These are phyloP conservation scores for Cercospora sp. DNA, from an alignment of 2,329 filamentous ascomycete genomes.

Conservation along the genomic window DNA sequence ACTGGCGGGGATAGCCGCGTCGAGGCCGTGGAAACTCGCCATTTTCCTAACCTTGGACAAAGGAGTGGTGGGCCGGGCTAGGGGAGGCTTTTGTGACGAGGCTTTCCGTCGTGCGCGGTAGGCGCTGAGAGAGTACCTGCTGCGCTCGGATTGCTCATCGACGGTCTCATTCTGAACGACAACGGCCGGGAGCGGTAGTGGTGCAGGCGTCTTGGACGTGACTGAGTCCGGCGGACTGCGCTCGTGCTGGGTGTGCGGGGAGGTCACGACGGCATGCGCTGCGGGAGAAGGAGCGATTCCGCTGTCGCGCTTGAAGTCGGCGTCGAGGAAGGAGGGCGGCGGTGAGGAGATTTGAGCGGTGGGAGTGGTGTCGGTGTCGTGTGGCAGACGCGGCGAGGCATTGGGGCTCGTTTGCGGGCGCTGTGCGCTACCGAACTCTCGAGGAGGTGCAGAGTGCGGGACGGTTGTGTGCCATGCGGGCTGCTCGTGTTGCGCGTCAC, in stretches of 20 bases:
- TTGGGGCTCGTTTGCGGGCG: background rate
- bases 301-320: slow-evolving; percentile 36
- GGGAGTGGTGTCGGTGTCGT: background rate
- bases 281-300: slow-evolving; percentile 35
- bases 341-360: background rate
- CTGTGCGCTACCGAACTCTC: background rate
- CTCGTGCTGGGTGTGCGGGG: background rate
- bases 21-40: slow-evolving; percentile 50
- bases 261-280: slow-evolving; percentile 25
- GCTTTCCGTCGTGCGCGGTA: background rate
- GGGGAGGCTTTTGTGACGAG: slow-evolving; percentile 1
- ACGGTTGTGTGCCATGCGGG: background rate
- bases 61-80: slow-evolving; percentile 14
- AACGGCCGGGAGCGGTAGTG: slow-evolving; percentile 44
- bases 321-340: background rate
- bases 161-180: slow-evolving; percentile 43
- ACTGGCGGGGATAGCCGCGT: slow-evolving; percentile 57
- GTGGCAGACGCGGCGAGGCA: background rate
- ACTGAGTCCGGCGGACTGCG: background rate
- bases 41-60: slow-evolving; percentile 21
- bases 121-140: slow-evolving; percentile 14
- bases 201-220: background rate
- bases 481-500: background rate
- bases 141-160: slow-evolving; percentile 21
- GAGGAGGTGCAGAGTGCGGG: background rate